Percentiles rank a stretch among this genome's conserved stretches.
Evolutionary conservation across 2,329 filamentous ascomycete species (phyloP).

Genomic region (Chrysoporthe puriensis): DNA sequence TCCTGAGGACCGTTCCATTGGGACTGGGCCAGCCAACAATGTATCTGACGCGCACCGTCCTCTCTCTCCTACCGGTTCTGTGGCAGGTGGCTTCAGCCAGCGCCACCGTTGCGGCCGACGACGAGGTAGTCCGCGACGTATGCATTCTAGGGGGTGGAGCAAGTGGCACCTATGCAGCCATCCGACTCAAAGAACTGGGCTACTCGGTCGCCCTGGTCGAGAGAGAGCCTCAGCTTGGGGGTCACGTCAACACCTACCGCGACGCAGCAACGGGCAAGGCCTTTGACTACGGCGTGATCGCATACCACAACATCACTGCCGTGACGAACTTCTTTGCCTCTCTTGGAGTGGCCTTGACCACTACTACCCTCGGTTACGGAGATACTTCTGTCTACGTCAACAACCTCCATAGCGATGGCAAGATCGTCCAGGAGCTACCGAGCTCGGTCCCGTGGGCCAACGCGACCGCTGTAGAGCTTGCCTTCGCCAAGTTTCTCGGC

Average conservation of each 20-base stretch:
- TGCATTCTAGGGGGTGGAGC: neutral
- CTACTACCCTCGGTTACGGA: neutral
- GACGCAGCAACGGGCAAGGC: neutral
- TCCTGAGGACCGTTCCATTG: neutral
- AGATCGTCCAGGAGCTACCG: neutral
- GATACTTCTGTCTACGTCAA: neutral
- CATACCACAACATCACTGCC: neutral
- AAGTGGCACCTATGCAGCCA: neutral
- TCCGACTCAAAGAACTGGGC: neutral
- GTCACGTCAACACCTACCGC: neutral
- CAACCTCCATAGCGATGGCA: neutral
- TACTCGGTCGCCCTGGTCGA: neutral
- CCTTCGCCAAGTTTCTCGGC: neutral
- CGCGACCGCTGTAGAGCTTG: neutral
- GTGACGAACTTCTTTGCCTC: neutral
- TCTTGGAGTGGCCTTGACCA: neutral
- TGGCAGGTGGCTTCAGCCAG: neutral
- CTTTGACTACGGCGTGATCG: neutral
- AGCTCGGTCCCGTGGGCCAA: neutral
- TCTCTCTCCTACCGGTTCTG: neutral
- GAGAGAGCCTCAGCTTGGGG: neutral
- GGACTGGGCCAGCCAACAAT: neutral
- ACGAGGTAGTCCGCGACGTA: neutral
- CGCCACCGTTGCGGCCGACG: neutral
- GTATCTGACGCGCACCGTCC: neutral